Base-by-base conservation (phyloP, 2,329 filamentous ascomycete species). In the Basipetospora chlamydospora region DNA sequence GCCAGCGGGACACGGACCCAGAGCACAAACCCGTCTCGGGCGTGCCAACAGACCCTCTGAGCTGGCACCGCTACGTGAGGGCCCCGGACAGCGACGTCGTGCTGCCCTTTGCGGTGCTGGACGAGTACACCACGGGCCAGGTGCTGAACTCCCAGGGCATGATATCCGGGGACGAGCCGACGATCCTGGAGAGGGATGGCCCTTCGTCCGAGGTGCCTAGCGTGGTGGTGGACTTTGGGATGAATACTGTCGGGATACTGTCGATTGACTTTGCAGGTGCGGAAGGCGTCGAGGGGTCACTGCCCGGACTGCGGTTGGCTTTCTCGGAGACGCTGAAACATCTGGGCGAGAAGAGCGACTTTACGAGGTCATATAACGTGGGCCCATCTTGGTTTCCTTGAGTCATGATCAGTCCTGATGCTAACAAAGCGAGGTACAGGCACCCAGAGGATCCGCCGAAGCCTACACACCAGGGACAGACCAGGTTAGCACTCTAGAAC, bases 281-380 rank as follows among this genome's bases (percentile, higher is more conserved):
- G 1, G 42, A 43, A 9, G 51, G 49, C 17, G 40, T 21, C 13
- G 37, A 34, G 5, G 31, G 31, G 6, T 54, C 45, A 34, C 48
- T 49, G 20, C 63, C 56, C 0, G 64, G 64, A 0, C 45, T 68
- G n/a, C 51, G 54, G 25, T 44, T 69, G 17, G 59, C 59, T 9
- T 68, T 68, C 42, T 68, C 65, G 1, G 65, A 69, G 46, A 62
- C 61, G 0, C 43, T 64, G 23, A 49, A 64, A 41, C 65, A 55
- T 35, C 52, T 69, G 12, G 52, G 51, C 0, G 43, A 62, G 37
- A 48, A 56, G 11, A 65, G 63, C 39, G 65, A 68, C 43, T 69
- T 66, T 37, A 62, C 63, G 2, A 49, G 64, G 26, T 68, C 64
- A 7, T 53, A 66, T 37, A 66, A 63, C 37, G 46, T 51, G 41